Conservation (phyloP, 495 filamentous ascomycete genomes). For the Penicillium soppii region DNA sequence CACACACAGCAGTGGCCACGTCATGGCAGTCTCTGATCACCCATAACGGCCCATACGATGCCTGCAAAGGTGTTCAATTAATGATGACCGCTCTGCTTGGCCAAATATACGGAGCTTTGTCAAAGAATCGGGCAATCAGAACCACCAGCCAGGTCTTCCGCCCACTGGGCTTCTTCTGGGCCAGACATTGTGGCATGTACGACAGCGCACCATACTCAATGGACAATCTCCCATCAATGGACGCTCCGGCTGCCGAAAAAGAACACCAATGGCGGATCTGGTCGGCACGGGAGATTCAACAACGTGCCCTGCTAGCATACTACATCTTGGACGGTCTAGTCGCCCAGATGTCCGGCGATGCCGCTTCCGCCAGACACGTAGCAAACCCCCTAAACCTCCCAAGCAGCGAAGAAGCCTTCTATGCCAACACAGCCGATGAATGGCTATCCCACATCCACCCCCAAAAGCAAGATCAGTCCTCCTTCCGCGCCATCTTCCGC, state of each 20-base stretch:
- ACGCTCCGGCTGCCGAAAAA: conserved; percentile 35
- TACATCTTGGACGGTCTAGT: conserved; percentile 49
- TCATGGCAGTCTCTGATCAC: conserved; percentile 52
- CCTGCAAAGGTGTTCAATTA: conserved; percentile 47
- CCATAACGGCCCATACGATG: conserved; percentile 45
- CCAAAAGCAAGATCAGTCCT: conserved; percentile 31
- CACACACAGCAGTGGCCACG: conserved; percentile 49
- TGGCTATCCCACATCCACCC: conserved; percentile 41
- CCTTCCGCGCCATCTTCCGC: conserved; percentile 43
- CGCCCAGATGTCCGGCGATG: conserved; percentile 46
- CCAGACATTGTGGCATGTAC: conserved; percentile 46
- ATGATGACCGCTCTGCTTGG: conserved; percentile 46
- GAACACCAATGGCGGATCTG: conserved; percentile 44
- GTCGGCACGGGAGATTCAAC: conserved; percentile 47
- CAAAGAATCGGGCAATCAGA: conserved; percentile 45
- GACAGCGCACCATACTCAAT: conserved; percentile 37
- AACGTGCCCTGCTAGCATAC: conserved; percentile 47
- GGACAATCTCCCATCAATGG: conserved; percentile 34
- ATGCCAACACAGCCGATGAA: conserved; percentile 42
- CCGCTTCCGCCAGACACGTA: conserved; percentile 42
- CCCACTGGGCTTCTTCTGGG: conserved; percentile 50
- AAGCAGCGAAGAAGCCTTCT: conserved; percentile 42
- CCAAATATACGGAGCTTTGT: conserved; percentile 48
- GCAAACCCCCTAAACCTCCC: conserved; percentile 43
- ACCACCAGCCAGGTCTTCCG: conserved; percentile 50